Evolutionary conservation across 2,329 filamentous ascomycete species (phyloP), one percentile per base, ranked within the genome.

Genomic region (Pseudogymnoascus sp.): DNA sequence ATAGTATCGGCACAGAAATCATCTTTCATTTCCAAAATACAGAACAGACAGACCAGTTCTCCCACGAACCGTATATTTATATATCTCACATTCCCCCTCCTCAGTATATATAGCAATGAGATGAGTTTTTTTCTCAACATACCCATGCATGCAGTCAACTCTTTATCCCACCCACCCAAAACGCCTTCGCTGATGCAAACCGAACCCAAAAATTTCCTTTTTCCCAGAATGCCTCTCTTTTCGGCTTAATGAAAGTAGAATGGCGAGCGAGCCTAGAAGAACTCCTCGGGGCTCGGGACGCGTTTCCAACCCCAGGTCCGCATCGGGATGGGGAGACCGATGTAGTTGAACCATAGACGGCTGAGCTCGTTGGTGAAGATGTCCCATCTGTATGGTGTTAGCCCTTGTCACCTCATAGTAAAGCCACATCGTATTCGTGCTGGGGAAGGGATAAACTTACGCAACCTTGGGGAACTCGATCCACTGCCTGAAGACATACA

Each of bases 401-500:
- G 45, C 12, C 21, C 6, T 49, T 4, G 14, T 26, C n/a, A 11
- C 8, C 33, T 63, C 1, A 14, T 33, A 37, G 62, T 19, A 5
- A 26, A 59, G n/a, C 33, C 29, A 70, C 69, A 68, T 65, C 12
- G 31, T 33, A 16, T 41, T n/a, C 38, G 39, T 65, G 59, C 19
- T 6, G 31, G 16, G n/a, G 37, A n/a, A 26, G 6, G 38, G 16
- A 26, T 16, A 39, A 64, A 85, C 90, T 85, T 81, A 94, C 89
- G 89, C 63, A 65, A 81, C 82, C 52, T 75, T 78, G 0, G 92
- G 92, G 58, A 92, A 78, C 21, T 80, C 76, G 5, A 86, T 62
- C 90, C 91, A 99, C 64, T 83, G 83, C 66, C 74, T 80, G 7
- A 94, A 23, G 1, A 97, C 85, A 68, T 86, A 84, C 68, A 83